Conservation (phyloP, 164 flowering plant genomes). For the Vitis labrusca region DNA sequence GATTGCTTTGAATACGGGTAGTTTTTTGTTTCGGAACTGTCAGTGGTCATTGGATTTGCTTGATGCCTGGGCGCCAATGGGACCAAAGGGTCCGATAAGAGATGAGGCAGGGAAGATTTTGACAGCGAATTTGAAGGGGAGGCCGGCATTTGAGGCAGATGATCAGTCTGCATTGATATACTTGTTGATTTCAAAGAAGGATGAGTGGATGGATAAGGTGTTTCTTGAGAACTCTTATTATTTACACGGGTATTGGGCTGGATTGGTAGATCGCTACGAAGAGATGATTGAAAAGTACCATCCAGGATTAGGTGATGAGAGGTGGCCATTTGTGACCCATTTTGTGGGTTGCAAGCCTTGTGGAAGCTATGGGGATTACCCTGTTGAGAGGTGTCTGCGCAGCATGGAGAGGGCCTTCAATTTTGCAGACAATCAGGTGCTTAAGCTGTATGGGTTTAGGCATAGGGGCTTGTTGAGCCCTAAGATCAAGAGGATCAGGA, state of each 20-base stretch:
- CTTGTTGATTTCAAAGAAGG: conserved; percentile 65
- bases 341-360: conserved; percentile 98
- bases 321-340: conserved; percentile 98
- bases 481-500: conserved; percentile 76
- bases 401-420: conserved; percentile 95
- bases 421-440: conserved; percentile 94
- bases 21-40: conserved; percentile 81
- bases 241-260: conserved; percentile 89
- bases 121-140: conserved; percentile 73
- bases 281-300: conserved; percentile 90
- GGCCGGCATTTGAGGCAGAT: conserved; percentile 91
- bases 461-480: conserved; percentile 84
- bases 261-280: conserved; percentile 80
- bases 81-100: conserved; percentile 79
- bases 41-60: conserved; percentile 94
- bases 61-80: conserved; percentile 95
- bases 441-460: conserved; percentile 79
- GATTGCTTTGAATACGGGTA: conserved; percentile 90
- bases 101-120: conserved; percentile 87
- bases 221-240: conserved; percentile 78
- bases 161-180: conserved; percentile 95
- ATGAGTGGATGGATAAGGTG: conserved; percentile 73
- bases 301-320: conserved; percentile 88
- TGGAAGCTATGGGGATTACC: conserved; percentile 89
- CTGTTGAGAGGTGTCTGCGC: conserved; percentile 77